Percentiles rank a stretch among this genome's conserved stretches.
phyloP scores from a whole-genome alignment of 2,329 filamentous ascomycete species.

The Emergomyces pasteurianus region DNA sequence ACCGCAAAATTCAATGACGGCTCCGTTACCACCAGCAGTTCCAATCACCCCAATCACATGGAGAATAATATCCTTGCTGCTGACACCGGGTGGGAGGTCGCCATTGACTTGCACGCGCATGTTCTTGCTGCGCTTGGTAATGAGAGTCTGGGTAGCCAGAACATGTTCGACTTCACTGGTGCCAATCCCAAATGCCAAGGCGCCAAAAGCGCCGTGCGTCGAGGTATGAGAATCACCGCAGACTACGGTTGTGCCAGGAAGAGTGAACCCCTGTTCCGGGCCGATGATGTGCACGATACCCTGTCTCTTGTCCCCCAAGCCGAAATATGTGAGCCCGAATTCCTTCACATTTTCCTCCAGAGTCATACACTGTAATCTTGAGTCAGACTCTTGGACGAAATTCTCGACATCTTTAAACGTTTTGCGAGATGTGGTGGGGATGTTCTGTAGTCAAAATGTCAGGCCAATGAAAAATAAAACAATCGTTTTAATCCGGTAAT shows the following conservation, averaged over 20 bases:
- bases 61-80: constrained; percentile 89
- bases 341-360: constrained; percentile 96
- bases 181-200: constrained; percentile 91
- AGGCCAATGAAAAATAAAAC: background rate
- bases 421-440: constrained; percentile 83
- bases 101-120: constrained; percentile 96
- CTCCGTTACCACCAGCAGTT: constrained; percentile 86
- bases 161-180: constrained; percentile 99
- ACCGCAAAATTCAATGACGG: constrained; percentile 94
- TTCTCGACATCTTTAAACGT: constrained; percentile 84
- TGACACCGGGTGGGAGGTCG: constrained; percentile 77
- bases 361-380: constrained; percentile 83
- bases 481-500: background rate
- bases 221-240: constrained; percentile 98
- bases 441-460: constrained; percentile 50
- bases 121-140: constrained; percentile 94
- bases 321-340: constrained; percentile 94
- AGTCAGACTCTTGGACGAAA: constrained; percentile 93
- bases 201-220: constrained; percentile 91
- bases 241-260: constrained; percentile 91
- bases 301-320: constrained; percentile 88
- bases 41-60: constrained; percentile 89
- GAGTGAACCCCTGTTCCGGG: constrained; percentile 95
- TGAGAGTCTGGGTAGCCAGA: constrained; percentile 86
- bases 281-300: constrained; percentile 98